Percentiles rank a stretch among this genome's conserved stretches.
phyloP scores from a whole-genome alignment of 2,329 filamentous ascomycete species.

The Helotiales sp. region DNA sequence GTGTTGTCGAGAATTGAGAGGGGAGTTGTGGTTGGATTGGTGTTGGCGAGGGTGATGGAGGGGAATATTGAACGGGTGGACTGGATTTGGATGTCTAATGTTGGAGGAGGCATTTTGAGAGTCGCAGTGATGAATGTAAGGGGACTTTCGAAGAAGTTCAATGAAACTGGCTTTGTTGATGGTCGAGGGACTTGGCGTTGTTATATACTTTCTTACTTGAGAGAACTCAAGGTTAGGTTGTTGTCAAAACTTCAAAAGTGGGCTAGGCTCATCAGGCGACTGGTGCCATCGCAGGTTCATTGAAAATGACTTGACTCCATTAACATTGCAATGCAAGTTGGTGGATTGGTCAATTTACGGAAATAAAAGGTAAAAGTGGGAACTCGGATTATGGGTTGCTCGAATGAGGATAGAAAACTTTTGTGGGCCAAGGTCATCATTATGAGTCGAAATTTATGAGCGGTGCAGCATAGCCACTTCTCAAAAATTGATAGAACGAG shows the following conservation, averaged over 20 bases:
- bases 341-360: not conserved
- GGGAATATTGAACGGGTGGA: constrained; percentile 33
- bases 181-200: too few species aligned
- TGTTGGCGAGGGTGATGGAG: constrained; percentile 11
- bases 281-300: too few species aligned
- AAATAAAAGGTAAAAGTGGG: not conserved
- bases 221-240: too few species aligned
- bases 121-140: not conserved
- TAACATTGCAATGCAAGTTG: too few species aligned
- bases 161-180: too few species aligned
- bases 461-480: not conserved
- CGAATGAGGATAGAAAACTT: not conserved
- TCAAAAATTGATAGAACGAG: too few species aligned
- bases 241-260: too few species aligned
- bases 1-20: constrained; percentile 52
- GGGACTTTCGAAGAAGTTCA: too few species aligned
- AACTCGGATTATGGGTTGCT: not conserved
- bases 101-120: constrained; percentile 13
- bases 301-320: not conserved
- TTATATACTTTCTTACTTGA: too few species aligned
- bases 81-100: constrained; percentile 29
- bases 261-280: too few species aligned
- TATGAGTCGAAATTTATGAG: constrained; percentile 15
- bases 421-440: constrained; percentile 6
- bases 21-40: constrained; percentile 26